phyloP scores from a whole-genome alignment of 495 filamentous ascomycete species.

The Astrothelium macrocarpum region DNA sequence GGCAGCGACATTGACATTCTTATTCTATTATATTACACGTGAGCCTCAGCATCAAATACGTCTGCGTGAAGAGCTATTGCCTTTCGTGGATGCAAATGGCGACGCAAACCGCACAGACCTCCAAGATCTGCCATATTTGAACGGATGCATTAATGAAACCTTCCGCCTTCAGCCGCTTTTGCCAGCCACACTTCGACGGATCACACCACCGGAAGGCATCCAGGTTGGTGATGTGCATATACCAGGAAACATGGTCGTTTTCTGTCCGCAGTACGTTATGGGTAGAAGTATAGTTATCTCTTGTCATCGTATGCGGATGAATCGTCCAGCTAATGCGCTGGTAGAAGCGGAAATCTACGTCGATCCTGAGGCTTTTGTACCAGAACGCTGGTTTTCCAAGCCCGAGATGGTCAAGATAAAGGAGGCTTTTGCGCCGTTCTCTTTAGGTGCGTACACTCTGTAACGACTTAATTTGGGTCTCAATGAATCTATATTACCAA shows the following conservation, averaged over 20 bases:
- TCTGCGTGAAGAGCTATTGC: slow-evolving; percentile 19
- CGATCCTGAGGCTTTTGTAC: slow-evolving; percentile 38
- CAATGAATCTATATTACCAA: background rate
- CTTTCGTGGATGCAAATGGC: slow-evolving; percentile 8
- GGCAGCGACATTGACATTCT: slow-evolving; percentile 50
- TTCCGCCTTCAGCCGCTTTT: slow-evolving; percentile 46
- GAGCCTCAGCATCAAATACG: slow-evolving; percentile 30
- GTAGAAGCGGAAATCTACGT: slow-evolving; percentile 32
- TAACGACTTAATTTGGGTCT: background rate
- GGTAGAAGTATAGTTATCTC: slow-evolving; percentile 28
- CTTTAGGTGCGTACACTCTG: slow-evolving; percentile 18
- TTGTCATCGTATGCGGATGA: slow-evolving; percentile 3
- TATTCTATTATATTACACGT: slow-evolving; percentile 58
- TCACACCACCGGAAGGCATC: slow-evolving; percentile 40
- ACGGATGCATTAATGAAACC: slow-evolving; percentile 46
- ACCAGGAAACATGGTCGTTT: slow-evolving; percentile 35
- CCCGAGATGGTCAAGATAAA: slow-evolving; percentile 39
- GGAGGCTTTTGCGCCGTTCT: slow-evolving; percentile 45
- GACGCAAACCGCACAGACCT: slow-evolving; percentile 17
- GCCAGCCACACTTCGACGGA: slow-evolving; percentile 36
- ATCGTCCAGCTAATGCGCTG: slow-evolving; percentile 11
- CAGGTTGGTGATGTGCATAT: slow-evolving; percentile 37
- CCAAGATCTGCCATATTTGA: slow-evolving; percentile 31
- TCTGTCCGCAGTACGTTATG: slow-evolving; percentile 39
- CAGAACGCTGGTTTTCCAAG: slow-evolving; percentile 44